Conservation (phyloP, 805 yeast genomes). For the Lipomyces lipofer region DNA sequence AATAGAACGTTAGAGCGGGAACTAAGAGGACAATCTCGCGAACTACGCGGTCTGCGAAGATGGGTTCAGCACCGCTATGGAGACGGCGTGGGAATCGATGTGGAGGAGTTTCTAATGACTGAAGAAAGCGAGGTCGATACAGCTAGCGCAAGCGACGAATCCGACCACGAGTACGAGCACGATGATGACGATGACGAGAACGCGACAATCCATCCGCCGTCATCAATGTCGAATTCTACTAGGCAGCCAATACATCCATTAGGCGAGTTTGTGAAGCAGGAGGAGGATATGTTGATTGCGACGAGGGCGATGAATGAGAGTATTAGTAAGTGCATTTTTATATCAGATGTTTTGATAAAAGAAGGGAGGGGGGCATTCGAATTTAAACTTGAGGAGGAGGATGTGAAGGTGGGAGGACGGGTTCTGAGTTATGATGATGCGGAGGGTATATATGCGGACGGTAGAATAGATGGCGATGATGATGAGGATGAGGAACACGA, state of each 20-base stretch:
- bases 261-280: constrained; percentile 1
- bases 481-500: not conserved
- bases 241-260: not conserved
- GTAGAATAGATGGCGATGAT: not conserved
- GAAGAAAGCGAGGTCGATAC: constrained; percentile 13
- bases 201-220: not conserved
- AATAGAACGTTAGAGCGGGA: constrained; percentile 36
- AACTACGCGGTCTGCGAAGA: constrained; percentile 27
- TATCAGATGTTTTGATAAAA: constrained; percentile 18
- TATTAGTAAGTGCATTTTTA: constrained; percentile 14
- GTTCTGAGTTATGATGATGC: constrained; percentile 19
- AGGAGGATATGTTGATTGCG: constrained; percentile 9
- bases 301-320: constrained; percentile 15
- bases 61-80: constrained; percentile 18
- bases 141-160: too few relatives aligned
- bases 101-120: not conserved
- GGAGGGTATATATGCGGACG: not conserved
- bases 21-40: constrained; percentile 33
- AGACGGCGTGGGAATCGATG: not conserved
- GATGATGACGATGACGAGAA: constrained; percentile 16
- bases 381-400: constrained; percentile 11
- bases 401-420: constrained; percentile 7
- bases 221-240: not conserved
- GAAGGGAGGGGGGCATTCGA: constrained; percentile 13
- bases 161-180: not conserved